phyloP scores from a whole-genome alignment of 1,284 basidiomycete species.

The Ganoderma multipileum region DNA sequence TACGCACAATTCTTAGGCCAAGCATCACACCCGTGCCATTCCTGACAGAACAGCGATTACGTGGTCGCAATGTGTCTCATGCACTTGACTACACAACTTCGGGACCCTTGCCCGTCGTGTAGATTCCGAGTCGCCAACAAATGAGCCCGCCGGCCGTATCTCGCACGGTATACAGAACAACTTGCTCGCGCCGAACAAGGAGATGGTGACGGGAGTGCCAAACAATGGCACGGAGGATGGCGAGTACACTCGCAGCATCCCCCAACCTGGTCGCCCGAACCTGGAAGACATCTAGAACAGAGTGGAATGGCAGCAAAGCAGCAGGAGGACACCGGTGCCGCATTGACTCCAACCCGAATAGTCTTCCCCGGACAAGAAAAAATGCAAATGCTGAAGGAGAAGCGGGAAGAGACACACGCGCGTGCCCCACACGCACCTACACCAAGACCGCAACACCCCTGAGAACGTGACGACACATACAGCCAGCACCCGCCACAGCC shows the following conservation, averaged over 20 bases:
- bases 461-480: neutral
- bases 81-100: neutral
- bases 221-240: neutral
- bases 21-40: neutral
- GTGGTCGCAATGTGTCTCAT: neutral
- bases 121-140: neutral
- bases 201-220: too few relatives aligned
- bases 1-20: neutral
- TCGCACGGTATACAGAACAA: neutral
- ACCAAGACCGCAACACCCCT: neutral
- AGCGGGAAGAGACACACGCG: neutral
- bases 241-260: neutral
- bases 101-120: neutral
- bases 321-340: neutral
- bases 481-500: neutral
- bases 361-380: neutral
- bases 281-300: neutral
- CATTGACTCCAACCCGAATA: too few relatives aligned
- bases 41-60: neutral
- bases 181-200: neutral
- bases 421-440: constrained; percentile 8
- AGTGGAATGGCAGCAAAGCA: neutral
- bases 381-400: neutral
- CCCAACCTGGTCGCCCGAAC: neutral
- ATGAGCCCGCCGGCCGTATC: neutral